These are phyloP conservation scores for Yamadazyma friedrichii DNA, from an alignment of 1,139 yeast species.

Conservation along the genomic window DNA sequence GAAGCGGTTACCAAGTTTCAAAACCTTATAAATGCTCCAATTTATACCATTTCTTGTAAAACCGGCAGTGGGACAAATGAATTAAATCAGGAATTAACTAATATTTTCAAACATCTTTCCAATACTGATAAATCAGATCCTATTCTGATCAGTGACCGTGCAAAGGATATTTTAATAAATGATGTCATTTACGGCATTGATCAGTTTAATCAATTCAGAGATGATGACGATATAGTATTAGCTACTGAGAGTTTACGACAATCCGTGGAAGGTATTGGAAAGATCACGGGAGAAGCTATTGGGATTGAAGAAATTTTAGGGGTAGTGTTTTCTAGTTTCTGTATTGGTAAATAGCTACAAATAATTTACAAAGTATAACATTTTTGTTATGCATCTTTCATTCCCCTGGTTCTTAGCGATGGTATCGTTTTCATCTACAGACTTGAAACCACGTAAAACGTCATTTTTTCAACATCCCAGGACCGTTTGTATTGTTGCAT, in stretches of 20 bases:
- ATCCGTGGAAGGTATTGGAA: constrained; percentile 86
- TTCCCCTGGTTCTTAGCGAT: background rate
- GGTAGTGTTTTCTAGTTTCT: constrained; percentile 85
- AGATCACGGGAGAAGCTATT: constrained; percentile 84
- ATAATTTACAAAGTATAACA: constrained; percentile 1
- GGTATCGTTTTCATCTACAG: background rate
- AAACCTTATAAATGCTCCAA: constrained; percentile 8
- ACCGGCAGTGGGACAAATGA: constrained; percentile 53
- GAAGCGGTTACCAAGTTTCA: constrained; percentile 2
- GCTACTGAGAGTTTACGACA: constrained; percentile 76
- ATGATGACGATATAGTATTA: constrained; percentile 68
- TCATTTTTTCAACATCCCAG: constrained; percentile 48
- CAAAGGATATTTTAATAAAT: constrained; percentile 64
- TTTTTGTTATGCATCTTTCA: background rate
- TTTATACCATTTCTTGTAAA: constrained; percentile 63
- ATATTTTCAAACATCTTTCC: constrained; percentile 49
- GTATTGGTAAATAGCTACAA: constrained; percentile 68
- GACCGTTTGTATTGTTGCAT: constrained; percentile 46
- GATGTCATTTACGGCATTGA: constrained; percentile 76
- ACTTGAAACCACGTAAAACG: constrained; percentile 30
- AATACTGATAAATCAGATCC: constrained; percentile 55
- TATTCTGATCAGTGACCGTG: constrained; percentile 68
- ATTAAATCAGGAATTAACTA: constrained; percentile 35
- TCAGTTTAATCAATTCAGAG: constrained; percentile 52
- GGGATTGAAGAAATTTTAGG: constrained; percentile 91